phyloP scores from a whole-genome alignment of 257 asterid genomes.

The Solanum sejunctum region DNA sequence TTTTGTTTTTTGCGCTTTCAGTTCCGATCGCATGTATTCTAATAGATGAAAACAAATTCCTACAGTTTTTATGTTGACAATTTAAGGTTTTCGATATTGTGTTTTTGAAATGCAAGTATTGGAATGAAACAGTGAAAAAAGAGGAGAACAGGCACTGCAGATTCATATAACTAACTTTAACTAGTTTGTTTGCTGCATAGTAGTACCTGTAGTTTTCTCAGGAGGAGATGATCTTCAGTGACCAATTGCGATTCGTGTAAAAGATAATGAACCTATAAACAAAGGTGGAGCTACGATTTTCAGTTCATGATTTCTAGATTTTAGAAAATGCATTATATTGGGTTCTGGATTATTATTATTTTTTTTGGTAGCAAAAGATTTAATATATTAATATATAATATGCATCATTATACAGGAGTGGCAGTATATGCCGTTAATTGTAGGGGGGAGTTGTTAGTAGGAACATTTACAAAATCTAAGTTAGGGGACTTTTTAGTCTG shows the following conservation, averaged over 20 bases:
- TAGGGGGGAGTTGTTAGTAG: too few relatives aligned
- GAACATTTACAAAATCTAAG: too few relatives aligned
- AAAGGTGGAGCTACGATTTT: not conserved
- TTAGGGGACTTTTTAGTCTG: too few relatives aligned
- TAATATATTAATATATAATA: too few relatives aligned
- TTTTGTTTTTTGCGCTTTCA: not conserved
- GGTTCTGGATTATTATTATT: not conserved
- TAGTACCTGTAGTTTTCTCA: not conserved
- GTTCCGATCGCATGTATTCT: constrained; percentile 21
- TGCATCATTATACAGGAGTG: too few relatives aligned
- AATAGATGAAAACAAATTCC: not conserved
- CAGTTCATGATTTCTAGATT: not conserved
- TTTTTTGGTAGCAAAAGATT: too few relatives aligned
- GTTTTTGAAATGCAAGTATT: not conserved
- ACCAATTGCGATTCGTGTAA: not conserved
- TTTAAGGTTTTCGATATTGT: not conserved
- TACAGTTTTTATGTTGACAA: not conserved
- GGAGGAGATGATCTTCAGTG: not conserved
- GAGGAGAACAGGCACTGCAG: not conserved
- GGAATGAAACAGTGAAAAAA: not conserved
- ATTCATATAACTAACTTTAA: not conserved
- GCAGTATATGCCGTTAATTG: too few relatives aligned
- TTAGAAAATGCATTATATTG: not conserved
- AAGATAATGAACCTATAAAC: not conserved
- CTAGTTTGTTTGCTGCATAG: not conserved